A percentile compares a stretch with the other conserved stretches of the same genome.
Conservation (phyloP, 2,329 filamentous ascomycete species). For the Fusarium odoratissimum region DNA sequence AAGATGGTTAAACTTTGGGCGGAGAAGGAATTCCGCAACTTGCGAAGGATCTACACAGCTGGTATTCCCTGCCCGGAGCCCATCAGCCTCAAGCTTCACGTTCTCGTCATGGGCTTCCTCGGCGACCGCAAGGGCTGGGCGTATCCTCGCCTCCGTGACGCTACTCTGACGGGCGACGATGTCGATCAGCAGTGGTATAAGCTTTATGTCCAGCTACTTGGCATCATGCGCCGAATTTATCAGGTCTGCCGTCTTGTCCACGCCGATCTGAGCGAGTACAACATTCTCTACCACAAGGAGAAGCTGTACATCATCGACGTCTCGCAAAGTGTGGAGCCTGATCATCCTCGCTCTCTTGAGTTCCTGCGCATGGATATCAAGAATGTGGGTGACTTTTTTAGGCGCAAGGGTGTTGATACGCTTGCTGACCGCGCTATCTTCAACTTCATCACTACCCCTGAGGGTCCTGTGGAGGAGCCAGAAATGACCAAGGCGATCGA, state of each 20-base stretch:
- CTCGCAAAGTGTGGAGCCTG: constrained; percentile 95
- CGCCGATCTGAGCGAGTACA: constrained; percentile 98
- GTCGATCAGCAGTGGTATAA: constrained; percentile 77
- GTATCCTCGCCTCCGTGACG: constrained; percentile 89
- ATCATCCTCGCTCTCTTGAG: constrained; percentile 91
- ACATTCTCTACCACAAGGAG: constrained; percentile 87
- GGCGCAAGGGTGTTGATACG: constrained; percentile 83
- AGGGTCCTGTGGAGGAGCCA: constrained; percentile 70
- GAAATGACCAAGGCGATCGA: constrained; percentile 73
- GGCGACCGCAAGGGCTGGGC: constrained; percentile 89
- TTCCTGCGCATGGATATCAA: constrained; percentile 99
- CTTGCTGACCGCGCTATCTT: constrained; percentile 85
- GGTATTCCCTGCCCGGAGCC: constrained; percentile 93
- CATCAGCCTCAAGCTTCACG: constrained; percentile 89
- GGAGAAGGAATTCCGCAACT: constrained; percentile 96
- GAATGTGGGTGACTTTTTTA: constrained; percentile 94
- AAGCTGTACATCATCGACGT: constrained; percentile 96
- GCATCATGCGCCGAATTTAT: constrained; percentile 93
- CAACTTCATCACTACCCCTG: constrained; percentile 78
- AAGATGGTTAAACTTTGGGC: constrained; percentile 99
- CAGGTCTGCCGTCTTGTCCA: constrained; percentile 93
- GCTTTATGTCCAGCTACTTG: constrained; percentile 85
- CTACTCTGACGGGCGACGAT: constrained; percentile 76
- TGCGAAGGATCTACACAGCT: constrained; percentile 83
- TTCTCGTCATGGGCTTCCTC: constrained; percentile 93